A percentile compares a stretch with the other conserved stretches of the same genome.
These are phyloP conservation scores for Trichosanthes cucumerina DNA, from an alignment of 306 rosid species.

Conservation along the genomic window DNA sequence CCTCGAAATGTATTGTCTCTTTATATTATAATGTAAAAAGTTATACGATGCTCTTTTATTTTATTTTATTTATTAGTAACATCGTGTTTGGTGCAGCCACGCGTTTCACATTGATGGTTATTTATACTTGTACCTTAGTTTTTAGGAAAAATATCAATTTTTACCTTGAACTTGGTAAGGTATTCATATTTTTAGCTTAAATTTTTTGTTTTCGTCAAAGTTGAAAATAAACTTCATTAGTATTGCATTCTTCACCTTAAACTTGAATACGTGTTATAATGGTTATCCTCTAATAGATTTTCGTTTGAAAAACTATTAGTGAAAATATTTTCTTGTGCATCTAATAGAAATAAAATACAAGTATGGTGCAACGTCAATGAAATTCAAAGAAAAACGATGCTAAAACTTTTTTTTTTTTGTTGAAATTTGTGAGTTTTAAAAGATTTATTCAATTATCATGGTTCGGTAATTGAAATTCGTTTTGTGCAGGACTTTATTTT, in stretches of 20 bases:
- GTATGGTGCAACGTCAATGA: not conserved
- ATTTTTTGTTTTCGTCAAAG: no score
- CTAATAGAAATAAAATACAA: not conserved
- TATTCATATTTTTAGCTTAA: no score
- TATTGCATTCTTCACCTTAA: not conserved
- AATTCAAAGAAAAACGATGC: not conserved
- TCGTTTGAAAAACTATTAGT: no score
- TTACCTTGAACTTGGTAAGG: no score
- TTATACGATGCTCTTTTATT: not conserved
- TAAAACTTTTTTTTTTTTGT: not conserved
- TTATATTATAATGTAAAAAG: not conserved
- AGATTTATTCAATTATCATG: not conserved
- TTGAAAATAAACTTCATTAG: no score
- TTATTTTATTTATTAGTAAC: not conserved
- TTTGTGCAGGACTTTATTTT: not conserved
- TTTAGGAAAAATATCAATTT: not conserved
- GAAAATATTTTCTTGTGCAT: no score
- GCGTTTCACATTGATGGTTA: not conserved
- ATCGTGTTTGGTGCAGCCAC: not conserved
- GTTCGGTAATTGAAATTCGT: not conserved
- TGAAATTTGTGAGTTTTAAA: not conserved
- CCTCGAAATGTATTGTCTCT: conserved; percentile 40
- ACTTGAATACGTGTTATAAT: no score
- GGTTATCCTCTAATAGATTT: no score
- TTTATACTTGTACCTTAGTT: not conserved